Conservation (phyloP, 306 rosid genomes). For the Medicago ruthenica region DNA sequence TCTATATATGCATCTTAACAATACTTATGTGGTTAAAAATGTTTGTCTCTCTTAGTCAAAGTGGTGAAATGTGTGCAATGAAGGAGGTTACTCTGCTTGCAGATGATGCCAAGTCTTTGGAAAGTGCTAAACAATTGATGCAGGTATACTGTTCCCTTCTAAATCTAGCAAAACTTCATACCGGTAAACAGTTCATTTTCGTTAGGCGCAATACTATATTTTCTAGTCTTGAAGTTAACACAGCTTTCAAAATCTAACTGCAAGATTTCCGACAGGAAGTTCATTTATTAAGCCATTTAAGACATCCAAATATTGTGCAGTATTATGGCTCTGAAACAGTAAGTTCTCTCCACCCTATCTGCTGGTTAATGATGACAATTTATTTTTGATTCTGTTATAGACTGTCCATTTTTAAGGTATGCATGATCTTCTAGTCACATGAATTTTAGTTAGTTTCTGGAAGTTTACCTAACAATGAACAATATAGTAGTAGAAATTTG, state of each 20-base stretch:
- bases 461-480: conserved; percentile 31
- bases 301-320: conserved; percentile 97
- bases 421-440: conserved; percentile 27
- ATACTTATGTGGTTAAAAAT: conserved; percentile 36
- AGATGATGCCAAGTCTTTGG: conserved; percentile 94
- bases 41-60: conserved; percentile 61
- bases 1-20: conserved; percentile 8
- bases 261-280: conserved; percentile 73
- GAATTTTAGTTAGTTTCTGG: conserved; percentile 1
- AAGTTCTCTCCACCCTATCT: conserved; percentile 48
- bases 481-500: conserved; percentile 28
- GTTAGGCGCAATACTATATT: conserved; percentile 30
- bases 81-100: conserved; percentile 98
- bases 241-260: conserved; percentile 44
- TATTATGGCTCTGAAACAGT: conserved; percentile 91
- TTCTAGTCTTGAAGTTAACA: conserved; percentile 40
- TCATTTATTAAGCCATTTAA: conserved; percentile 83
- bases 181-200: background rate
- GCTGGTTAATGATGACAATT: conserved; percentile 10
- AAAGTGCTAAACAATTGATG: no score
- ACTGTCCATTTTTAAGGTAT: conserved; percentile 21
- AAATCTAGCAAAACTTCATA: conserved; percentile 13
- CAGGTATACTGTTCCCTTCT: no score
- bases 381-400: conserved; percentile 5
- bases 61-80: conserved; percentile 99